Conservation (phyloP, 345 rosid genomes). For the Raphanus raphanistrum region DNA sequence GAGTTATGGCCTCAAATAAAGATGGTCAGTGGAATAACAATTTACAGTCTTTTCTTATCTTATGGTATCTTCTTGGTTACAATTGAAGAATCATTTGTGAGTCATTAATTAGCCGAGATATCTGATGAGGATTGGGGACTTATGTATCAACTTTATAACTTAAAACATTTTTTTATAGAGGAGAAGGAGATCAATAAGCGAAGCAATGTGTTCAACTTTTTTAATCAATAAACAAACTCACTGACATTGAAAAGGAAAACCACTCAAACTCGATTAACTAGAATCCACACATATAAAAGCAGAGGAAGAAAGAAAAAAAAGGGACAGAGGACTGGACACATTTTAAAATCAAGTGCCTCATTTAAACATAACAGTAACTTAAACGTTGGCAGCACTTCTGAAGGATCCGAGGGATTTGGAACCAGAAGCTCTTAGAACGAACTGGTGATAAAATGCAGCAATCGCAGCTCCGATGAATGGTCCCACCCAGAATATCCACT, state of each 20-base stretch:
- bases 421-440: slow-evolving; percentile 73
- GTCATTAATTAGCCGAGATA: not conserved
- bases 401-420: slow-evolving; percentile 82
- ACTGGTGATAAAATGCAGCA: slow-evolving; percentile 85
- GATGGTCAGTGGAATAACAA: not conserved
- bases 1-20: not conserved
- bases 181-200: not conserved
- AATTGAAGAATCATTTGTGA: not conserved
- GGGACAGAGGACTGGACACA: not conserved
- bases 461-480: slow-evolving; percentile 80
- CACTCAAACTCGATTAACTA: not conserved
- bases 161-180: not conserved
- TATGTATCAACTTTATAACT: no score
- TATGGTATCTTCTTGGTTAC: not conserved
- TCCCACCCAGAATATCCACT: slow-evolving; percentile 94
- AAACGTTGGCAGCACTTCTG: slow-evolving; percentile 65
- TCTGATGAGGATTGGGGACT: not conserved
- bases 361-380: not conserved
- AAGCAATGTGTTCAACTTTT: not conserved
- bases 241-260: not conserved
- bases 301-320: not conserved
- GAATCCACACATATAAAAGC: slow-evolving; percentile 1
- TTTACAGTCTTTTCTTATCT: not conserved
- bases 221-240: not conserved
- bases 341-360: slow-evolving; percentile 3